A percentile compares a stretch with the other conserved stretches of the same genome.
Conservation (phyloP, 1,284 basidiomycete species). For the Neolentinus lepideus region DNA sequence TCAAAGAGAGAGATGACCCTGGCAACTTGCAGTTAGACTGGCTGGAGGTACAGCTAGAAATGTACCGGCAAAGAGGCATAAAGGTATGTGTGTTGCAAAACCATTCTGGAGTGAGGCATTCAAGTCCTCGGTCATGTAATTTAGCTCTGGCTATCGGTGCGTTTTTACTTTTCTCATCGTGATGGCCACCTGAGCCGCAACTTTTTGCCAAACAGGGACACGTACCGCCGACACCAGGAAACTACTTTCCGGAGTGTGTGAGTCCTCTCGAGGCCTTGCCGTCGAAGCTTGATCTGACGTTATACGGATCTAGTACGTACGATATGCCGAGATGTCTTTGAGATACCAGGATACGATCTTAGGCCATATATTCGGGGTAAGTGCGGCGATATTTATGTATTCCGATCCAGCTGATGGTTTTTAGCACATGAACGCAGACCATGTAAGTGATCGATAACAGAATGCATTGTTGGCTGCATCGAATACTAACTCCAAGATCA, state of each 20-base stretch:
- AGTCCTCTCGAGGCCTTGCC: slow-evolving; percentile 21
- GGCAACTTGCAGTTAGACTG: slow-evolving; percentile 86
- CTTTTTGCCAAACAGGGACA: slow-evolving; percentile 39
- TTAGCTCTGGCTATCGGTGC: slow-evolving; percentile 61
- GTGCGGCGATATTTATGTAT: slow-evolving; percentile 19
- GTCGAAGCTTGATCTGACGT: slow-evolving; percentile 8
- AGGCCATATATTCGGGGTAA: slow-evolving; percentile 82
- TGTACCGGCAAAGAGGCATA: slow-evolving; percentile 70
- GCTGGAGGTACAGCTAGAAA: slow-evolving; percentile 80
- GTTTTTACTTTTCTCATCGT: slow-evolving; percentile 15
- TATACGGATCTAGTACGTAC: slow-evolving; percentile 47
- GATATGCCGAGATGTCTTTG: slow-evolving; percentile 79
- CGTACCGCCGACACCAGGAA: slow-evolving; percentile 74
- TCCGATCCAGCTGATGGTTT: neutral
- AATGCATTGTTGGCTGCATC: neutral
- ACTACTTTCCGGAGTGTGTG: slow-evolving; percentile 85
- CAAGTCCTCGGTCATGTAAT: neutral
- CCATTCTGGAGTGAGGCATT: neutral
- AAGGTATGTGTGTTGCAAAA: slow-evolving; percentile 41
- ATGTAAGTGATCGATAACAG: slow-evolving; percentile 35
- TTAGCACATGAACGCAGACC: slow-evolving; percentile 74
- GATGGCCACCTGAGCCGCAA: neutral
- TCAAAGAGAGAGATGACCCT: slow-evolving; percentile 57
- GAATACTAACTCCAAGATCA: slow-evolving; percentile 15
- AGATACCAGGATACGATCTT: slow-evolving; percentile 88